Conservation (phyloP, 75 land plant genomes). For the Cryptomeria japonica region DNA sequence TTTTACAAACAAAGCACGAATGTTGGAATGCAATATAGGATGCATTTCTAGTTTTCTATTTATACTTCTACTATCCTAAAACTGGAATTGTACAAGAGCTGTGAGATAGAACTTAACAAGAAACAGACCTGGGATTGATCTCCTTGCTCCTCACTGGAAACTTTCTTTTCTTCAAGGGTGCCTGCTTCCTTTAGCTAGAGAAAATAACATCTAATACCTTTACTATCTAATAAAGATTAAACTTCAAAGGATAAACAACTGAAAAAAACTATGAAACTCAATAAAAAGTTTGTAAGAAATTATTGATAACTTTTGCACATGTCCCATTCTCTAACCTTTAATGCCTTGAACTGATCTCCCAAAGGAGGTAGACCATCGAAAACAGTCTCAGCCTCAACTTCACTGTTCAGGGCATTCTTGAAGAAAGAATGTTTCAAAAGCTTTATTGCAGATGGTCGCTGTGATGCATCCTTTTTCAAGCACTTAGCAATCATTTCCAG, state of each 20-base stretch:
- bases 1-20: not conserved
- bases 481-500: constrained; percentile 20
- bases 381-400: constrained; percentile 11
- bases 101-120: not conserved
- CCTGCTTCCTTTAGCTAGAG: constrained; percentile 38
- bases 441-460: constrained; percentile 32
- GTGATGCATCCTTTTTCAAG: constrained; percentile 22
- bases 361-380: constrained; percentile 29
- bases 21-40: not conserved
- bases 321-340: constrained; percentile 25
- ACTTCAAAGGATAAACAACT: not conserved
- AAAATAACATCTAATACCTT: not conserved
- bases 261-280: not conserved
- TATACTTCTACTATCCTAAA: constrained; percentile 4
- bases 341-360: constrained; percentile 28
- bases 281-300: not conserved
- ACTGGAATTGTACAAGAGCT: not conserved
- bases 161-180: constrained; percentile 31
- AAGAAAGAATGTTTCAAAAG: constrained; percentile 32
- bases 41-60: constrained; percentile 1
- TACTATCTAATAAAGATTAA: constrained; percentile 4
- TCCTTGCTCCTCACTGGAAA: constrained; percentile 39
- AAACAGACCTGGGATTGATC: constrained; percentile 31
- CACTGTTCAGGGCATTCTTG: constrained; percentile 15
- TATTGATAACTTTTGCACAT: not conserved